A percentile compares a stretch with the other conserved stretches of the same genome.
These are phyloP conservation scores for Taxillus chinensis DNA, from an alignment of 164 flowering plant genomes.

Conservation along the genomic window DNA sequence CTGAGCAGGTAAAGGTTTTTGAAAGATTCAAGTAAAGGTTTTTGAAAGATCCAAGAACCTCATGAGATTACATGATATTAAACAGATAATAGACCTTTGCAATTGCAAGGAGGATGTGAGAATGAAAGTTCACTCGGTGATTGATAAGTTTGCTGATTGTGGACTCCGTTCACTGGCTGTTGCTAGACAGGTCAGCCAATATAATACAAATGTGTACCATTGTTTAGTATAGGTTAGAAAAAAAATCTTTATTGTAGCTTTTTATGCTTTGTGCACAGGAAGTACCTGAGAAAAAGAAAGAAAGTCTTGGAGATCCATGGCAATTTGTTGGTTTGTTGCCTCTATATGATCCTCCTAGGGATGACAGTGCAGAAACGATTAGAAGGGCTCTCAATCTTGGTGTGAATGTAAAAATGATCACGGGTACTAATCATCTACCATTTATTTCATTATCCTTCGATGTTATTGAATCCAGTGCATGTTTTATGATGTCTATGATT, in stretches of 20 bases:
- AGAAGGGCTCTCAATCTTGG: conserved; percentile 84
- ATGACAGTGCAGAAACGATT: conserved; percentile 90
- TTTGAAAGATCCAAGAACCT: neutral
- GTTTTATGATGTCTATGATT: neutral
- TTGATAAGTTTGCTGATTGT: conserved; percentile 78
- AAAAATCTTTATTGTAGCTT: neutral
- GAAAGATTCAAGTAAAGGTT: no score
- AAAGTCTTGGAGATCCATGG: conserved; percentile 85
- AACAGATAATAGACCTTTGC: conserved; percentile 59
- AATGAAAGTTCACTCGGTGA: conserved; percentile 54
- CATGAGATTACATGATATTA: neutral
- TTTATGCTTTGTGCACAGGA: conserved; percentile 26
- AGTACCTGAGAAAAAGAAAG: conserved; percentile 64
- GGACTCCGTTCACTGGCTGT: conserved; percentile 78
- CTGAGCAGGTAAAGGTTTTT: no score
- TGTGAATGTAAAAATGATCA: conserved; percentile 87
- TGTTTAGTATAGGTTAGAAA: neutral
- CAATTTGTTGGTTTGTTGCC: conserved; percentile 73
- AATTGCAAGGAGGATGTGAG: conserved; percentile 58
- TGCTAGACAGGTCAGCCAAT: conserved; percentile 59
- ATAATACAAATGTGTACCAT: neutral
- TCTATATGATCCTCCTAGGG: conserved; percentile 91
- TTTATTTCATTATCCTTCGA: no score
- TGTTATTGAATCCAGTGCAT: no score
- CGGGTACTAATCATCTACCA: conserved; percentile 30